Evolutionary conservation across 192 early-diverging fungal species (phyloP), one percentile per base, ranked within the genome.

Genomic region (Umbelopsis ramanniana): DNA sequence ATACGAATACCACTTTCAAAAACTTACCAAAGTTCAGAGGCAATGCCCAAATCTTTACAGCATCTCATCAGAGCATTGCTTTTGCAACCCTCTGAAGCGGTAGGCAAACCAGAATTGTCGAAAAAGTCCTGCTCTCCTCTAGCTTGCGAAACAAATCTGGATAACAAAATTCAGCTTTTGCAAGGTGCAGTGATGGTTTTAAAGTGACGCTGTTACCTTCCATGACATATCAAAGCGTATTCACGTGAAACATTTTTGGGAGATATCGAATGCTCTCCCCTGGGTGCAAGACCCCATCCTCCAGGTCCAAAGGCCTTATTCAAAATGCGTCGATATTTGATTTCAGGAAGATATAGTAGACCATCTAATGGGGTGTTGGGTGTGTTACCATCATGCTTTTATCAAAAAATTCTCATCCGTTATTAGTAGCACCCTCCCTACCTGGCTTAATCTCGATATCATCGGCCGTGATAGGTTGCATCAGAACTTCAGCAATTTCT

Each of bases 221-320:
- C 97, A 38, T 86, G 81, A 71, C 92, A 92, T 67, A 95, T 86
- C 22, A 98, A 79, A 11, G 96, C 94, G 75, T 97, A 98, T 79
- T 99, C 97, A 21, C 97, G 84, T 15, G 95, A 96, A 55, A 96
- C 85, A 21, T 80, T 97, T 63, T 84, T 88, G 38, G 88, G 84
- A 15, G 83, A 87, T 24, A 96, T 85, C 2, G 94, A 94, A 79
- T 96, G 94, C 15, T 94, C 92, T 40, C 93, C 93, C 52, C 96
- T 90, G 11, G 96, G 96, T 19, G 94, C 92, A n/a, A 94, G 76
- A 4, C 90, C 92, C 91, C 93, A 94, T 8, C 86, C 86, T 73
- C 93, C 97, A 19, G 97, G 97, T 21, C 96, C 95, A 84, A 99
- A 98, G 8, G 96, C 93, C 52, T 86, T 88, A 83, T 97, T 97